These are phyloP conservation scores for Malassezia sp. DNA, from an alignment of 1,284 basidiomycete species.

Conservation along the genomic window DNA sequence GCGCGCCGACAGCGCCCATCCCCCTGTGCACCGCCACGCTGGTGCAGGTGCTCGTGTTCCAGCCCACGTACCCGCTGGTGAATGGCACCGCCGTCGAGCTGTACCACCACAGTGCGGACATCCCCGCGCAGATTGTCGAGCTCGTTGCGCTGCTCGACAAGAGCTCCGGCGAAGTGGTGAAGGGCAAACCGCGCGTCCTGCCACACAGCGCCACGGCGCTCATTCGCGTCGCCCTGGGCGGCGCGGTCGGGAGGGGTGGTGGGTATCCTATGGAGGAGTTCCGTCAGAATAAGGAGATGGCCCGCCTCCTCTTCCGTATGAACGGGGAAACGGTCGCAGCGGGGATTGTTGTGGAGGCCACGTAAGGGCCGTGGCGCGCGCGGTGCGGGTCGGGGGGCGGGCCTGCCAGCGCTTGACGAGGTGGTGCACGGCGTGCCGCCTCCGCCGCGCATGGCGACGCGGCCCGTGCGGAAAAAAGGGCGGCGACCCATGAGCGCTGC, in stretches of 20 bases:
- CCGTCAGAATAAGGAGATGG: conserved; percentile 88
- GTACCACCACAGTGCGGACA: conserved; percentile 84
- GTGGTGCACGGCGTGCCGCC: too few relatives aligned
- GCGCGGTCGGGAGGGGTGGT: conserved; percentile 20
- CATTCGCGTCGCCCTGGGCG: conserved; percentile 56
- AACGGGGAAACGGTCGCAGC: conserved; percentile 89
- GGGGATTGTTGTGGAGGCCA: conserved; percentile 51
- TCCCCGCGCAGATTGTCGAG: conserved; percentile 74
- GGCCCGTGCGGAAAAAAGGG: too few relatives aligned
- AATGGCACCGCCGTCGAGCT: conserved; percentile 69
- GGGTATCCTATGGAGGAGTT: conserved; percentile 58
- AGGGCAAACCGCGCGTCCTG: conserved; percentile 67
- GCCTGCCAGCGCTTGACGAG: too few relatives aligned
- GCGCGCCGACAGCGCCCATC: conserved; percentile 57
- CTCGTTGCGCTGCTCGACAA: conserved; percentile 68
- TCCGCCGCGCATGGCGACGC: too few relatives aligned
- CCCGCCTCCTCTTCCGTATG: conserved; percentile 71
- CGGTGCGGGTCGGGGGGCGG: too few relatives aligned
- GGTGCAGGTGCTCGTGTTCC: conserved; percentile 85
- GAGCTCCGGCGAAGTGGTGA: conserved; percentile 62
- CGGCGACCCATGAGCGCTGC: too few relatives aligned
- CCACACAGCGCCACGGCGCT: conserved; percentile 71
- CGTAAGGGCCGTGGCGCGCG: background rate
- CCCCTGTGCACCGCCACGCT: conserved; percentile 66
- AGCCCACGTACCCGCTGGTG: conserved; percentile 77